These are phyloP conservation scores for Priceomyces haplophilus DNA, from an alignment of 805 yeast species.

Conservation along the genomic window DNA sequence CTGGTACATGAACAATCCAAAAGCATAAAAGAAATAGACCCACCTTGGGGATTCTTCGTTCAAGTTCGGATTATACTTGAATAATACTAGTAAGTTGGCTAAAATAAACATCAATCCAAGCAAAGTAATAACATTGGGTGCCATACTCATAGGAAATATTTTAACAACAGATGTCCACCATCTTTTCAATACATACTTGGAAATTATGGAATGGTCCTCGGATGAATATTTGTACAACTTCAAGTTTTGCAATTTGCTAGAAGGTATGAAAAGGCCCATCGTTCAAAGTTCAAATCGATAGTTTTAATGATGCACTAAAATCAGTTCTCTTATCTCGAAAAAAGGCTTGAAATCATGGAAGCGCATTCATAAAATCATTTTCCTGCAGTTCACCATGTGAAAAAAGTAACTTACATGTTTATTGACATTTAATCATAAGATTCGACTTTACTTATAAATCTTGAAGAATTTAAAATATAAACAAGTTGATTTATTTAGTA, in stretches of 20 bases:
- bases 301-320: no score
- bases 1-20: slow-evolving; percentile 85
- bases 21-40: slow-evolving; percentile 74
- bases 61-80: slow-evolving; percentile 71
- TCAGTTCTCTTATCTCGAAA: no score
- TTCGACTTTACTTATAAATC: neutral
- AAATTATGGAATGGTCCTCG: slow-evolving; percentile 76
- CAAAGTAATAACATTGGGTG: slow-evolving; percentile 88
- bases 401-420: no score
- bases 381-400: no score
- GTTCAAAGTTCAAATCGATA: no score
- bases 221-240: slow-evolving; percentile 64
- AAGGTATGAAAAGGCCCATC: slow-evolving; percentile 70
- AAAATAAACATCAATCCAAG: slow-evolving; percentile 73
- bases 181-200: slow-evolving; percentile 72
- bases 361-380: no score
- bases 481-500: neutral
- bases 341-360: no score
- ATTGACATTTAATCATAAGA: no score
- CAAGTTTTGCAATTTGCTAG: slow-evolving; percentile 47
- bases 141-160: slow-evolving; percentile 82
- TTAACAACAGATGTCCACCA: slow-evolving; percentile 76
- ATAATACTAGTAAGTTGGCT: slow-evolving; percentile 58
- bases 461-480: neutral
- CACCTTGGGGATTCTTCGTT: slow-evolving; percentile 63